Evolutionary conservation across 2,329 filamentous ascomycete species (phyloP).

Genomic region (Mollisiaceae sp.): DNA sequence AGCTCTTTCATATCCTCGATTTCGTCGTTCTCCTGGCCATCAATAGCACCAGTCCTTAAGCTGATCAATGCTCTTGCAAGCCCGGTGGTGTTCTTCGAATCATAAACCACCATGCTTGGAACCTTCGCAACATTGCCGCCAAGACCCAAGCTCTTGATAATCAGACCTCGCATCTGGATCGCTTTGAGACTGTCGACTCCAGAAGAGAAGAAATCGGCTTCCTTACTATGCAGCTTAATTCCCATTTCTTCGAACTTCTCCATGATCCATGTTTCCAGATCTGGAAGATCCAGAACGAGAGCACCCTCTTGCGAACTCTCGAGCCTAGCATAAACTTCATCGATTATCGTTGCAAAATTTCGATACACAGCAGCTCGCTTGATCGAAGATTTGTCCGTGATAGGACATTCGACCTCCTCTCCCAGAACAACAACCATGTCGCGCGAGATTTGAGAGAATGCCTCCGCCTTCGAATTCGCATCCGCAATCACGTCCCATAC

Average conservation of each 20-base stretch:
- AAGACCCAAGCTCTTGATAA: constrained; percentile 57
- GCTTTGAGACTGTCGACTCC: constrained; percentile 65
- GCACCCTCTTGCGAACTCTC: constrained; percentile 32
- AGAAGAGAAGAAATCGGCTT: constrained; percentile 62
- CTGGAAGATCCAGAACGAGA: constrained; percentile 34
- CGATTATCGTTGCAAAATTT: constrained; percentile 51
- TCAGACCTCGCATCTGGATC: constrained; percentile 57
- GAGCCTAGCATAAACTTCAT: constrained; percentile 44
- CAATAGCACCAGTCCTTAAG: constrained; percentile 44
- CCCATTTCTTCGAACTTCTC: constrained; percentile 26
- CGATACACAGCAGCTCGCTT: constrained; percentile 56
- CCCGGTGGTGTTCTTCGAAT: constrained; percentile 55
- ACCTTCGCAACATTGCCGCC: constrained; percentile 53
- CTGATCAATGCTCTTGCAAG: constrained; percentile 53
- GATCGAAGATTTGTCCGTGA: constrained; percentile 59
- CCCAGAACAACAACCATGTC: constrained; percentile 59
- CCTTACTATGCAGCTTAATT: constrained; percentile 35
- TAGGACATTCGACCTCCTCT: constrained; percentile 48
- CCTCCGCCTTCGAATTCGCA: constrained; percentile 55
- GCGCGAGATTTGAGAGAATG: constrained; percentile 57
- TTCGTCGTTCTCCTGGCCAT: constrained; percentile 42
- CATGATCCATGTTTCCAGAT: constrained; percentile 44
- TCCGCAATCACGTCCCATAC: constrained; percentile 58
- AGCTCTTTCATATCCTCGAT: constrained; percentile 50
- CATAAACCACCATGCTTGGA: constrained; percentile 59